Evolutionary conservation across 129 eudicot species (phyloP).

Genomic region (Arctium minus): DNA sequence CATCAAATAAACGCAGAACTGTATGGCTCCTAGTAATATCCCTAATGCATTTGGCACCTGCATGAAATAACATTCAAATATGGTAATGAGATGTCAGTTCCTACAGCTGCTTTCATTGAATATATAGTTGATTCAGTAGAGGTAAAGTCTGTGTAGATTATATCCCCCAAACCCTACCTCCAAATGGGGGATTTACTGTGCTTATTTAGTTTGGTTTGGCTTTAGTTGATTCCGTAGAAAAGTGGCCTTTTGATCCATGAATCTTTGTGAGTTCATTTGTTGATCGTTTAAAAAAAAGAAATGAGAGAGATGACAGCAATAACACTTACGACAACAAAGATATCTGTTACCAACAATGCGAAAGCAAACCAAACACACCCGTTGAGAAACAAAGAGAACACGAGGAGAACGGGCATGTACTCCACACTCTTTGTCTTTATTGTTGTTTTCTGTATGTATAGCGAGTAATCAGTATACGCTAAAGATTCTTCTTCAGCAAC

Average conservation of each 20-base stretch:
- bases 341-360: constrained; percentile 44
- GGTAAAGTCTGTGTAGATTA: not conserved
- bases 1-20: constrained; percentile 26
- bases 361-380: constrained; percentile 51
- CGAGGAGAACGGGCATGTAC: constrained; percentile 59
- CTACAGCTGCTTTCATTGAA: not conserved
- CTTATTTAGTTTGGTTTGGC: not conserved
- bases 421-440: constrained; percentile 52
- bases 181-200: no score
- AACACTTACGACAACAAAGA: constrained; percentile 44
- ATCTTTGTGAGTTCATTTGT: not conserved
- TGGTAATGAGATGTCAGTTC: not conserved
- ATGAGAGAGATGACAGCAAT: not conserved
- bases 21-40: constrained; percentile 44
- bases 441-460: constrained; percentile 38
- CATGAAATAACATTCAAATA: constrained; percentile 21
- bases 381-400: constrained; percentile 39
- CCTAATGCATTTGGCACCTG: constrained; percentile 67
- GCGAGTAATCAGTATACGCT: not conserved
- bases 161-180: not conserved
- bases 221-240: not conserved
- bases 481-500: not conserved
- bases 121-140: not conserved
- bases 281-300: not conserved
- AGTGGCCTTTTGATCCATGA: not conserved